Percentiles rank a stretch among this genome's conserved stretches.
phyloP scores from a whole-genome alignment of 1,284 basidiomycete species.

The Hortiboletus rubellus region DNA sequence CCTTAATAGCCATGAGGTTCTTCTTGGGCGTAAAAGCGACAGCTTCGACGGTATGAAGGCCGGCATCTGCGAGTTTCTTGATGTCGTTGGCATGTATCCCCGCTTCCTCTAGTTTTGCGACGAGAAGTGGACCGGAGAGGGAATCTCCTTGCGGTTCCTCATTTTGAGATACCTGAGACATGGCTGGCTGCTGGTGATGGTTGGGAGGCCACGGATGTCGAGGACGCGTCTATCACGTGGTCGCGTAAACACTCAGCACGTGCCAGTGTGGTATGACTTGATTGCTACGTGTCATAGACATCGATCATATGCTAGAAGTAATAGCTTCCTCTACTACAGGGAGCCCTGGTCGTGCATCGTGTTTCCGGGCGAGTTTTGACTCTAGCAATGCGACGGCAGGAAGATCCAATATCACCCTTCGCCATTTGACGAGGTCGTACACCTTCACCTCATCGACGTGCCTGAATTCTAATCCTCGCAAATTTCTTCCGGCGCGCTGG shows the following conservation, averaged over 20 bases:
- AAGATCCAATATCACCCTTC: conserved; percentile 66
- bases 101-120: conserved; percentile 85
- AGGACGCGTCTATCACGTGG: conserved; percentile 37
- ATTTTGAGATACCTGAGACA: conserved; percentile 49
- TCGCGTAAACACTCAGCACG: conserved; percentile 18
- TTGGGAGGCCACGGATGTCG: neutral
- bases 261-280: neutral
- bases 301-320: neutral
- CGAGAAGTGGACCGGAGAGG: conserved; percentile 76
- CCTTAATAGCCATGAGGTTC: conserved; percentile 87
- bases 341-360: conserved; percentile 1
- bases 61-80: conserved; percentile 94
- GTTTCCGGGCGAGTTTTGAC: conserved; percentile 44
- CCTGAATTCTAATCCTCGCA: conserved; percentile 62
- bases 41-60: conserved; percentile 92
- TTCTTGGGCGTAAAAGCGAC: conserved; percentile 99
- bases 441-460: conserved; percentile 69
- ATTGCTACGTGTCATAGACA: neutral
- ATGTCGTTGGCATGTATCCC: conserved; percentile 92
- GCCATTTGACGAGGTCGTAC: conserved; percentile 79
- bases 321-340: conserved; percentile 7
- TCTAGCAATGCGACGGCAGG: conserved; percentile 73
- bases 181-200: conserved; percentile 38
- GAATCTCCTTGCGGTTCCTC: conserved; percentile 57
- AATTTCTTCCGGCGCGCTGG: conserved; percentile 58